A percentile compares a stretch with the other conserved stretches of the same genome.
Evolutionary conservation across 805 yeast species (phyloP).

Genomic region (Yamadazyma paraphyllophila): DNA sequence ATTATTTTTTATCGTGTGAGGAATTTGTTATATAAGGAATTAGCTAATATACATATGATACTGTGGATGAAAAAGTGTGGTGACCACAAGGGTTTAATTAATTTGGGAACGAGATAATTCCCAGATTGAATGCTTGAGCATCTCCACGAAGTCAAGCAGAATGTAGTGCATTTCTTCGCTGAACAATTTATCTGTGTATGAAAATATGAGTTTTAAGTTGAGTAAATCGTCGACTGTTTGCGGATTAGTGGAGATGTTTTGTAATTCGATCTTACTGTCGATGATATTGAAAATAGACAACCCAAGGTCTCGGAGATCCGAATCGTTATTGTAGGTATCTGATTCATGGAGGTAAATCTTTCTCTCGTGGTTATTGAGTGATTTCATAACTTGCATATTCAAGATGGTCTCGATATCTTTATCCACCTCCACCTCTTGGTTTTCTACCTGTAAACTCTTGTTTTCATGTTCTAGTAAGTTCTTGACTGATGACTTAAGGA

Average conservation of each 20-base stretch:
- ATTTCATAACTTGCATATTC: conserved; percentile 22
- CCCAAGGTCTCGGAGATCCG: conserved; percentile 20
- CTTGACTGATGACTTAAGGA: conserved; percentile 32
- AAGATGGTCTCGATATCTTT: conserved; percentile 24
- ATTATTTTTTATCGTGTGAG: conserved; percentile 5
- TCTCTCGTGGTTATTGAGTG: conserved; percentile 27
- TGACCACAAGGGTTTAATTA: neutral
- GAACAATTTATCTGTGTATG: conserved; percentile 46
- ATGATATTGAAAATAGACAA: conserved; percentile 45
- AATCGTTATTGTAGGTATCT: conserved; percentile 11
- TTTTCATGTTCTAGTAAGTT: conserved; percentile 36
- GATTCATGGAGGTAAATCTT: conserved; percentile 24
- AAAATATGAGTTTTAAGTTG: conserved; percentile 61
- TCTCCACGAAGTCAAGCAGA: conserved; percentile 51
- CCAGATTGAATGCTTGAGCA: conserved; percentile 47
- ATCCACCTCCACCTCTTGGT: conserved; percentile 25
- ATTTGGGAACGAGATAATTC: neutral
- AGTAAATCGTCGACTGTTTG: conserved; percentile 53
- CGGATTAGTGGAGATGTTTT: conserved; percentile 42
- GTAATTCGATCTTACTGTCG: conserved; percentile 56
- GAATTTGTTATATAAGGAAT: neutral
- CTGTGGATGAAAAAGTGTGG: no score
- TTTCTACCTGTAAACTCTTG: conserved; percentile 24
- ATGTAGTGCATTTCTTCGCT: conserved; percentile 42
- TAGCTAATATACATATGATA: no score